Base-by-base conservation (phyloP, 225 moss, liverwort and hornwort species). In the Marchantia paleacea region DNA sequence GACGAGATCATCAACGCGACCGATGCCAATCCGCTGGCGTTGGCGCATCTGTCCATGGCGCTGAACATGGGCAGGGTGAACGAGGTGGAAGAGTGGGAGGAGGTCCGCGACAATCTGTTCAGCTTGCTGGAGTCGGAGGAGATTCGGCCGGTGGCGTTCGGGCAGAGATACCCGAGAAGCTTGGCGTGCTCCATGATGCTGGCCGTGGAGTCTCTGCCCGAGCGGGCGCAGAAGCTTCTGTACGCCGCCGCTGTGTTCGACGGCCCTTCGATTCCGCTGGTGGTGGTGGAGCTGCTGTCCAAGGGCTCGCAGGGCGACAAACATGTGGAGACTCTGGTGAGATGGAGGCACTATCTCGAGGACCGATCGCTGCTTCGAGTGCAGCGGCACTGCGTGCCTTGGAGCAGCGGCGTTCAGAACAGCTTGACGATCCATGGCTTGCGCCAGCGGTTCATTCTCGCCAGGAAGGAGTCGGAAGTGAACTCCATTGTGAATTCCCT, bases 31-130 rank as follows among this genome's bases (percentile, higher is more conserved):
- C 85, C 85, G 1, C 31, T 85, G 60, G 79, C 73, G 12, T 63
- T 85, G 31, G 78, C 81, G 13, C 82, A 85, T 70, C 50, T 85
- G 52, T 77, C 85, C 1, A 14, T 79, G 61, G 67, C 82, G 24
- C 73, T 82, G 61, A 82, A 81, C 76, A 77, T 30, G 75, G 76
- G 47, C 26, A 4, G 60, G 18, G 60, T 29, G 19, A 75, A 80
- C 25, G 58, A 67, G 18, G 20, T 80, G 20, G 80, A 84, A 68
- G 75, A 75, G 15, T 62, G 69, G 30, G 72, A 81, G 31, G 76
- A 72, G 48, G 72, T 48, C 8, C 18, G 26, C 25, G 8, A 15
- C 60, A 67, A 30, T 26, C 16, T 57, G 9, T 55, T 52, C 54
- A 29, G 16, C n/a, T 31, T 75, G 26, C 55, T 75, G 57, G 51